These are phyloP conservation scores for Linderniella brevidens DNA, from an alignment of 257 asterid species.

Conservation along the genomic window DNA sequence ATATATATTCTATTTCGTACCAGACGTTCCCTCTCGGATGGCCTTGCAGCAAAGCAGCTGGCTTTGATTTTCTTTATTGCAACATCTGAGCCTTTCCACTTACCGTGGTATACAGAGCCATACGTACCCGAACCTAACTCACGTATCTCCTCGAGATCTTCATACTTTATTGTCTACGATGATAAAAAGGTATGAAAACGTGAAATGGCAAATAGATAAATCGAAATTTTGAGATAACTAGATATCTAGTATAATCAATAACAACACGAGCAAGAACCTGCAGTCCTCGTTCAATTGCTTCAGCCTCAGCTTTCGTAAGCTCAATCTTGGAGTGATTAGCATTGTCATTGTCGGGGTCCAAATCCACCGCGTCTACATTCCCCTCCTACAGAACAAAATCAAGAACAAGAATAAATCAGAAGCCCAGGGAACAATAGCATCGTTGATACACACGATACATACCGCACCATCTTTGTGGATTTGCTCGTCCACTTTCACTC, in stretches of 20 bases:
- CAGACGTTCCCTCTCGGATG: constrained; percentile 95
- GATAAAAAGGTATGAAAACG: constrained; percentile 7
- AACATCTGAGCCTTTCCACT: constrained; percentile 97
- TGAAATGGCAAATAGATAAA: too few species aligned
- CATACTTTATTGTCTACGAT: constrained; percentile 65
- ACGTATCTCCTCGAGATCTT: constrained; percentile 92
- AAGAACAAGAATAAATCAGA: constrained; percentile 6
- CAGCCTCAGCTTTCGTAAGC: constrained; percentile 84
- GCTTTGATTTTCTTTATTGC: constrained; percentile 94
- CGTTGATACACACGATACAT: constrained; percentile 13
- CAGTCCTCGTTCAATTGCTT: constrained; percentile 81
- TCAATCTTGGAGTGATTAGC: constrained; percentile 54
- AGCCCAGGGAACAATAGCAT: background rate
- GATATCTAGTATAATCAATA: too few species aligned
- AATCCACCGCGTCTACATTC: constrained; percentile 35
- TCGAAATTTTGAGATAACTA: too few species aligned
- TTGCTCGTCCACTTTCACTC: constrained; percentile 29
- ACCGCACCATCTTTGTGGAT: constrained; percentile 43
- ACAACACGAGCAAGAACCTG: constrained; percentile 53
- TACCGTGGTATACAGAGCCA: constrained; percentile 92
- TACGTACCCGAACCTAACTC: constrained; percentile 92
- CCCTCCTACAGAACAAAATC: constrained; percentile 28
- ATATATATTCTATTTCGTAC: constrained; percentile 30
- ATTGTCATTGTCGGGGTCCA: constrained; percentile 61
- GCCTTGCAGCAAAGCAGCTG: constrained; percentile 94